Conservation (phyloP, 2,329 filamentous ascomycete species). For the Aspergillus novoparasiticus region DNA sequence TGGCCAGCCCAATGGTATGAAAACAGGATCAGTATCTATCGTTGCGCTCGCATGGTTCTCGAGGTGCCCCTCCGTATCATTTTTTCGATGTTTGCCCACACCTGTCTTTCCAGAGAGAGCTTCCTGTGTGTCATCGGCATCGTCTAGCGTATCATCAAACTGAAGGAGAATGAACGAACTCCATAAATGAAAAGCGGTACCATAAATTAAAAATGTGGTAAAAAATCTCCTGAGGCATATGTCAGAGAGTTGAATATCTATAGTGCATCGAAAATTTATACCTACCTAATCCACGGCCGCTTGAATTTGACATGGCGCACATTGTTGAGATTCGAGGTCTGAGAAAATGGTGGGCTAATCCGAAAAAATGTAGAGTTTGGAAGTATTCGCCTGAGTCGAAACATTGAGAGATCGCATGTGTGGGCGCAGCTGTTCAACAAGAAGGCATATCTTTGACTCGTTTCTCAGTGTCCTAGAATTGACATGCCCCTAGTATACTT, state of each 20-base stretch:
- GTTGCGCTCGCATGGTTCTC: slow-evolving; percentile 15
- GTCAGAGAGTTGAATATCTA: neutral
- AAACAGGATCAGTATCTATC: slow-evolving; percentile 52
- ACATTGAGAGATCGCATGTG: slow-evolving; percentile 33
- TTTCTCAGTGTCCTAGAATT: neutral
- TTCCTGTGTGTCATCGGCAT: slow-evolving; percentile 21
- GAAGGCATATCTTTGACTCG: slow-evolving; percentile 8
- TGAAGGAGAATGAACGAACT: slow-evolving; percentile 33
- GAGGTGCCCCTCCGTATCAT: neutral
- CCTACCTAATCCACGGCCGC: slow-evolving; percentile 38
- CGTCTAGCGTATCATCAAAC: slow-evolving; percentile 31
- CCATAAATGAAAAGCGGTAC: slow-evolving; percentile 38
- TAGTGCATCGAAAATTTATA: neutral
- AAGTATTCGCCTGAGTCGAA: slow-evolving; percentile 32
- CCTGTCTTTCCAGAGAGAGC: neutral
- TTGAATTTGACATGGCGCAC: slow-evolving; percentile 37
- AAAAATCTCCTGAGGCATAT: slow-evolving; percentile 29
- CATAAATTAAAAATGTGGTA: slow-evolving; percentile 33
- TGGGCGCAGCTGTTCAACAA: slow-evolving; percentile 10
- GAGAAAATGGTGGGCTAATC: slow-evolving; percentile 23
- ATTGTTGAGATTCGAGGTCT: slow-evolving; percentile 21
- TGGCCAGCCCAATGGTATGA: slow-evolving; percentile 64
- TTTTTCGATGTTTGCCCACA: slow-evolving; percentile 1
- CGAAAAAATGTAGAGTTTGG: slow-evolving; percentile 29
- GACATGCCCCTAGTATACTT: neutral